Evolutionary conservation across 225 moss, liverwort and hornwort genomes (phyloP).

Genomic region (Anthoceros angustus): DNA sequence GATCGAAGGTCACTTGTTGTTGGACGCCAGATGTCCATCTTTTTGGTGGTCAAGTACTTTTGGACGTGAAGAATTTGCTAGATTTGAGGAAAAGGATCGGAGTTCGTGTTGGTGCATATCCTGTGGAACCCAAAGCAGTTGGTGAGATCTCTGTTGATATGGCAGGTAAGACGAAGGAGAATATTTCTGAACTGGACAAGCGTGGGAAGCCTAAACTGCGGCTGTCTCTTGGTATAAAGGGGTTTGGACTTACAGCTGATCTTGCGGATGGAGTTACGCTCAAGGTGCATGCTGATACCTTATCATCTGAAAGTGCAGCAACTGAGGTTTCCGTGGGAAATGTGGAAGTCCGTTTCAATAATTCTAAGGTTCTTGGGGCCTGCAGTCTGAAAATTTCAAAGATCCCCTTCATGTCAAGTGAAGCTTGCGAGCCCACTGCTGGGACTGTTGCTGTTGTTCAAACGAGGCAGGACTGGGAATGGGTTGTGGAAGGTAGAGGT

Average conservation of each 20-base stretch:
- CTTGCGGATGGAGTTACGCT: background rate
- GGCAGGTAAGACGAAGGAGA: background rate
- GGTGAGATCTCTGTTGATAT: conserved; percentile 3
- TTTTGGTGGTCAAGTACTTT: conserved; percentile 58
- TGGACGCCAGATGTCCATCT: conserved; percentile 97
- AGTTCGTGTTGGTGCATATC: conserved; percentile 15
- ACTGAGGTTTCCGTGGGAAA: background rate
- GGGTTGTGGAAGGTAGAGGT: conserved; percentile 49
- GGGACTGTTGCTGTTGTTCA: conserved; percentile 10
- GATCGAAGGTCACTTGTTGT: conserved; percentile 41
- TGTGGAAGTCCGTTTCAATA: background rate
- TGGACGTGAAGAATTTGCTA: conserved; percentile 46
- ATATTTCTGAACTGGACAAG: background rate
- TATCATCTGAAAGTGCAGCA: background rate
- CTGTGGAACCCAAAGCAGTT: conserved; percentile 1
- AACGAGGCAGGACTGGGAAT: conserved; percentile 43
- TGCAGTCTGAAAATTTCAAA: conserved; percentile 24
- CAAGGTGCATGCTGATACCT: background rate
- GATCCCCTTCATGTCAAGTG: conserved; percentile 9
- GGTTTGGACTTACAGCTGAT: background rate
- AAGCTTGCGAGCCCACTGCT: conserved; percentile 7
- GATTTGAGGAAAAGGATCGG: conserved; percentile 8
- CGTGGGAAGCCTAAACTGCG: background rate
- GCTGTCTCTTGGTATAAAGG: background rate
- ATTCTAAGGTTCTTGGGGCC: conserved; percentile 36